phyloP scores from a whole-genome alignment of 208 protist species.

The Wallacemonas collosoma region DNA sequence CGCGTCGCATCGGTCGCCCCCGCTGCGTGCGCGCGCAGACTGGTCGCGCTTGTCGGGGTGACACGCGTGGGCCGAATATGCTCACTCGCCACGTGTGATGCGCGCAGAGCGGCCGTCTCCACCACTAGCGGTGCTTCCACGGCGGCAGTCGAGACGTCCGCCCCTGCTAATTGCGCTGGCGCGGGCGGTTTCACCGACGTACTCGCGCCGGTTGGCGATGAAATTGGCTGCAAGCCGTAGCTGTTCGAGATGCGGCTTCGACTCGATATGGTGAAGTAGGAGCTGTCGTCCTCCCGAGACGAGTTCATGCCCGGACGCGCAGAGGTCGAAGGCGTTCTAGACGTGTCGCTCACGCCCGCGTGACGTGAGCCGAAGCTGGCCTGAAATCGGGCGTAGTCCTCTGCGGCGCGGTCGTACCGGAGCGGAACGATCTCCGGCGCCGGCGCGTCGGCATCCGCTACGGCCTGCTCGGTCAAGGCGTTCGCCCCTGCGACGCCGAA shows the following conservation, averaged over 20 bases:
- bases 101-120: not conserved
- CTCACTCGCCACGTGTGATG: constrained; percentile 3
- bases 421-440: constrained; percentile 49
- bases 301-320: not conserved
- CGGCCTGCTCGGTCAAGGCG: constrained; percentile 55
- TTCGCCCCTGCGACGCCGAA: constrained; percentile 68
- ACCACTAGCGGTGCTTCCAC: not conserved
- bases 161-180: too few species aligned
- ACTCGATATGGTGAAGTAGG: not conserved
- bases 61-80: not conserved
- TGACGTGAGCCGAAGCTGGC: constrained; percentile 6
- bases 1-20: not conserved
- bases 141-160: not conserved
- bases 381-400: constrained; percentile 31
- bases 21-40: not conserved
- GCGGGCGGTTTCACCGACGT: too few species aligned
- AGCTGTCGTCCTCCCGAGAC: not conserved
- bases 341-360: not conserved
- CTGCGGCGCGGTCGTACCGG: constrained; percentile 46
- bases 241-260: not conserved
- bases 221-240: not conserved
- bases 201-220: too few species aligned
- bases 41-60: not conserved
- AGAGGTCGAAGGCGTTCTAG: not conserved
- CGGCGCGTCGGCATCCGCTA: constrained; percentile 27